Conservation (phyloP, 495 filamentous ascomycete genomes). For the Pyrenula aspistea region DNA sequence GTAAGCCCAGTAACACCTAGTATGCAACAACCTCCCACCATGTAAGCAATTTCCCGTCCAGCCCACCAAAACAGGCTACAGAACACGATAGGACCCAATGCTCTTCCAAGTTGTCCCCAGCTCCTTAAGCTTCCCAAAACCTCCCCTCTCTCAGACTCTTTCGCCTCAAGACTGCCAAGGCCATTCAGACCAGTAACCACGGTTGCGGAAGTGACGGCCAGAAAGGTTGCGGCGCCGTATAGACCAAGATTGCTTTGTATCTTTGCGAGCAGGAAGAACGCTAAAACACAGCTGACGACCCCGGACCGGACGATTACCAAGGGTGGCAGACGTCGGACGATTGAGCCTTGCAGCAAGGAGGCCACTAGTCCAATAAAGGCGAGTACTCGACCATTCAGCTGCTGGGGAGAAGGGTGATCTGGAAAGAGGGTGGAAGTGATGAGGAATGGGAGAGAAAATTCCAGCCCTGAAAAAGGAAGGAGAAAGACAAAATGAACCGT, state of each 20-base stretch:
- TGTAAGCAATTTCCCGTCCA: constrained; percentile 75
- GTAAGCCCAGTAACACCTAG: constrained; percentile 56
- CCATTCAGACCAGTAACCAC: constrained; percentile 92
- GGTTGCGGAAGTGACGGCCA: constrained; percentile 83
- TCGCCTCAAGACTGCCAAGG: constrained; percentile 78
- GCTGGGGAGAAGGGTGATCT: constrained; percentile 43
- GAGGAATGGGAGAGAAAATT: constrained; percentile 89
- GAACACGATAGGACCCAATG: constrained; percentile 77
- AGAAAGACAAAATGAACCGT: constrained; percentile 81
- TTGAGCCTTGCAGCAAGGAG: constrained; percentile 72
- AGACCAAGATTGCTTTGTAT: constrained; percentile 52
- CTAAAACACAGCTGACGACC: constrained; percentile 59
- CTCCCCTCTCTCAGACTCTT: constrained; percentile 65
- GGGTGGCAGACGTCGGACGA: constrained; percentile 72
- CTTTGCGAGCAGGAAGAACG: constrained; percentile 70
- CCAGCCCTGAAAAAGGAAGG: constrained; percentile 93
- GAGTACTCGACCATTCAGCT: constrained; percentile 73
- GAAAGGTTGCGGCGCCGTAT: constrained; percentile 65
- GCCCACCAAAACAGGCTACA: constrained; percentile 99
- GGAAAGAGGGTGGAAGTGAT: constrained; percentile 81
- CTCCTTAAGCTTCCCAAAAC: constrained; percentile 79
- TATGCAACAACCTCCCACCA: constrained; percentile 69
- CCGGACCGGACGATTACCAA: constrained; percentile 67
- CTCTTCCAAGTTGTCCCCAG: constrained; percentile 77
- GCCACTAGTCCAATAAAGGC: constrained; percentile 91